phyloP scores from a whole-genome alignment of 805 yeast genomes.

The Metschnikowia gelsemii region DNA sequence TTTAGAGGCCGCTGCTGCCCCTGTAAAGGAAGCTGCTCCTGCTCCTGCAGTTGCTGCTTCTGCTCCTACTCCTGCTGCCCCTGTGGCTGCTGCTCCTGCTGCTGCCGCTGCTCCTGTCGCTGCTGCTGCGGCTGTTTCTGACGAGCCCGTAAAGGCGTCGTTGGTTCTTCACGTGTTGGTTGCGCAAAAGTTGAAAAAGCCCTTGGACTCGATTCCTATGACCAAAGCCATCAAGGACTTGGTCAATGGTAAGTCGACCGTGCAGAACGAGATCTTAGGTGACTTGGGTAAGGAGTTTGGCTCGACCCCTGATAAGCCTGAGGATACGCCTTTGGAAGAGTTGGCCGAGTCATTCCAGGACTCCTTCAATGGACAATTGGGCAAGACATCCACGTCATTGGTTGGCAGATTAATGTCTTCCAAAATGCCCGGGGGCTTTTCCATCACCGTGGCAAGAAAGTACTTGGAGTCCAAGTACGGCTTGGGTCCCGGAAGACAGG shows the following conservation, averaged over 20 bases:
- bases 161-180: constrained; percentile 84
- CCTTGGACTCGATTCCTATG: constrained; percentile 81
- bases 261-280: constrained; percentile 97
- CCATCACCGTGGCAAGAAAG: constrained; percentile 87
- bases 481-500: constrained; percentile 91
- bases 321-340: constrained; percentile 94
- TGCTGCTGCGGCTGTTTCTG: constrained; percentile 78
- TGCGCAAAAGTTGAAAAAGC: constrained; percentile 93
- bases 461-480: constrained; percentile 93
- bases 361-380: constrained; percentile 81
- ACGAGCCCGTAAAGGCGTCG: constrained; percentile 84
- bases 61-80: constrained; percentile 52
- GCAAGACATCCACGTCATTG: constrained; percentile 89
- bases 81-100: constrained; percentile 65
- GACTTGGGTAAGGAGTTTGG: constrained; percentile 98
- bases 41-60: constrained; percentile 52
- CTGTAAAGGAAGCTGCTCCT: constrained; percentile 30
- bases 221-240: constrained; percentile 93
- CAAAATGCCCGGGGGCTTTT: constrained; percentile 99
- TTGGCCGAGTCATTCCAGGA: constrained; percentile 95
- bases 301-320: constrained; percentile 97
- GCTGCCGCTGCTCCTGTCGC: constrained; percentile 61
- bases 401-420: constrained; percentile 90
- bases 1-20: constrained; percentile 28
- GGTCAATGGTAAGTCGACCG: constrained; percentile 98